Conservation (phyloP, 1,284 basidiomycete species). For the Phlebopus sp. region DNA sequence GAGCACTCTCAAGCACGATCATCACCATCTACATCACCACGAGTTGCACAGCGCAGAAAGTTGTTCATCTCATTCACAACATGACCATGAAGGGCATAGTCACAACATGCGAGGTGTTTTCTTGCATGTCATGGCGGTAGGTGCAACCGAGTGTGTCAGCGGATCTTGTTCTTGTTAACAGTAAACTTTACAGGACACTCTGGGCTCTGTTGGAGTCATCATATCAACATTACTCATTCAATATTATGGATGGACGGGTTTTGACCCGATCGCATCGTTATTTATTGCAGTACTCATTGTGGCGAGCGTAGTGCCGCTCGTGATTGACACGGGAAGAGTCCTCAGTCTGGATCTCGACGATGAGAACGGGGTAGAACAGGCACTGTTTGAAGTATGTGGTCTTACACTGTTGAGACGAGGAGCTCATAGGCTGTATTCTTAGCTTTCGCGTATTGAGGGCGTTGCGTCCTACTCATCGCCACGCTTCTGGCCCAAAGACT, state of each 20-base stretch:
- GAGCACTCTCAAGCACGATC: constrained; percentile 32
- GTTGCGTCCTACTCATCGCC: constrained; percentile 79
- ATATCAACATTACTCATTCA: constrained; percentile 95
- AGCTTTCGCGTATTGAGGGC: constrained; percentile 70
- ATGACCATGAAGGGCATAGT: constrained; percentile 78
- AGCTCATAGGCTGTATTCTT: constrained; percentile 10
- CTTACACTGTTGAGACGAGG: neutral
- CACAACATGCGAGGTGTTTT: constrained; percentile 99
- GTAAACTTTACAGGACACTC: constrained; percentile 59
- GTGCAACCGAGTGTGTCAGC: constrained; percentile 27
- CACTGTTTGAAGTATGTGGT: constrained; percentile 67
- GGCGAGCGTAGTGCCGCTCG: constrained; percentile 92
- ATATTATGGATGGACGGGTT: constrained; percentile 98
- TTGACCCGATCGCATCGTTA: constrained; percentile 96
- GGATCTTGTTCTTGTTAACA: constrained; percentile 12
- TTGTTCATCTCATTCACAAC: constrained; percentile 35
- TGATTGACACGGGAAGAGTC: constrained; percentile 89
- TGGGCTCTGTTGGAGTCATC: constrained; percentile 97
- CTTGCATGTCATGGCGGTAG: constrained; percentile 84
- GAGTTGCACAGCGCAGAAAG: constrained; percentile 32
- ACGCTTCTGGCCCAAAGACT: constrained; percentile 96
- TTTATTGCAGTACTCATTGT: constrained; percentile 97
- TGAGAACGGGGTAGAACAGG: constrained; percentile 64
- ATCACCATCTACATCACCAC: constrained; percentile 28
- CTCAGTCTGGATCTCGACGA: constrained; percentile 84